Conservation (phyloP, 2,329 filamentous ascomycete genomes). For the Ilyonectria sp. region DNA sequence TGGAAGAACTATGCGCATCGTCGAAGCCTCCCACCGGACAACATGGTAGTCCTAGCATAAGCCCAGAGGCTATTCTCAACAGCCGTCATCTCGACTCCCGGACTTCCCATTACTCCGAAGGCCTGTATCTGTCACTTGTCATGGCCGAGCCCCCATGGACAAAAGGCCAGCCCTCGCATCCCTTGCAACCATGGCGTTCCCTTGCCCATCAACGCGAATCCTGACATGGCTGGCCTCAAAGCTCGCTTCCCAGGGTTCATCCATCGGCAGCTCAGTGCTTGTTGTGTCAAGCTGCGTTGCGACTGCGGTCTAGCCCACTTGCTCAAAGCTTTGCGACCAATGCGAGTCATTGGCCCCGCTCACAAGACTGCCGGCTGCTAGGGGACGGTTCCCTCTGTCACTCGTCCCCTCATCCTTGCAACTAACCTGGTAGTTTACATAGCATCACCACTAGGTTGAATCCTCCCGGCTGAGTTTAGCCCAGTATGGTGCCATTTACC, state of each 20-base stretch:
- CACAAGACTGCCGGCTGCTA: slow-evolving; percentile 38
- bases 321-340: slow-evolving; percentile 42
- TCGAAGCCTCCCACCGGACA: slow-evolving; percentile 5
- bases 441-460: not conserved
- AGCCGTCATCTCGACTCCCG: slow-evolving; percentile 5
- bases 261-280: slow-evolving; percentile 11
- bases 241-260: slow-evolving; percentile 15
- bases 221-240: slow-evolving; percentile 8
- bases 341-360: slow-evolving; percentile 48
- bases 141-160: slow-evolving; percentile 19
- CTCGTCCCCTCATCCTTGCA: slow-evolving; percentile 21
- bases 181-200: not conserved
- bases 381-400: slow-evolving; percentile 17
- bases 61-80: slow-evolving; percentile 1
- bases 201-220: not conserved
- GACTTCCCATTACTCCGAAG: slow-evolving; percentile 6
- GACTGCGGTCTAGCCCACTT: slow-evolving; percentile 34
- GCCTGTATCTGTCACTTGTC: slow-evolving; percentile 26
- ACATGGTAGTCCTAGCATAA: slow-evolving; percentile 8
- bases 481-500: slow-evolving; percentile 21
- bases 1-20: not conserved
- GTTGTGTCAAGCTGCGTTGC: slow-evolving; percentile 19
- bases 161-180: slow-evolving; percentile 3
- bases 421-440: slow-evolving; percentile 3
- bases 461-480: slow-evolving; percentile 19